phyloP scores from a whole-genome alignment of 805 yeast species.

The Priceomyces melissophilus region DNA sequence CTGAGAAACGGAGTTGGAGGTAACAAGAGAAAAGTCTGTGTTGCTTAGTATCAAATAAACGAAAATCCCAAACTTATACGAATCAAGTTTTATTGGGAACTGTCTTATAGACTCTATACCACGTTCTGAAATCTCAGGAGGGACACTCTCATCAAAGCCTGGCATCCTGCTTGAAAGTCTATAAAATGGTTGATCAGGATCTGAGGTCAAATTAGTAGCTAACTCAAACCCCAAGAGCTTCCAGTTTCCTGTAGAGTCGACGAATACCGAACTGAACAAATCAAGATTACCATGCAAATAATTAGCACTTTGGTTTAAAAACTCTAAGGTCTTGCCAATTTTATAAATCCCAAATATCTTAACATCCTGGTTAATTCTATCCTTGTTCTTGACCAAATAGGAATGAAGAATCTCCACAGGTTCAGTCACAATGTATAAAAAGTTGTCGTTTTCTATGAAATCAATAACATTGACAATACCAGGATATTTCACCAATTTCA shows the following conservation, averaged over 20 bases:
- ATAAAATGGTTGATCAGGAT: constrained; percentile 43
- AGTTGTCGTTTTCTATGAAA: constrained; percentile 56
- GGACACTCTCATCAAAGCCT: constrained; percentile 28
- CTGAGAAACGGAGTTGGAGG: constrained; percentile 7
- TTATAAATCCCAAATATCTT: constrained; percentile 53
- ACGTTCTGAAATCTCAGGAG: constrained; percentile 44
- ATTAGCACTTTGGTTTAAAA: constrained; percentile 53
- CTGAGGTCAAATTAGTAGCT: constrained; percentile 46
- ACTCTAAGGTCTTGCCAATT: constrained; percentile 53
- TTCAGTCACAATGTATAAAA: constrained; percentile 64
- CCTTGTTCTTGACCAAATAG: constrained; percentile 31
- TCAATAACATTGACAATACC: constrained; percentile 65
- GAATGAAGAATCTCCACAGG: constrained; percentile 51
- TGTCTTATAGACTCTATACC: constrained; percentile 42
- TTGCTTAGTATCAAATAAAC: constrained; percentile 44
- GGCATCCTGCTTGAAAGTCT: constrained; percentile 26
- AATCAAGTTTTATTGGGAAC: constrained; percentile 51
- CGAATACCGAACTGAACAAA: constrained; percentile 51
- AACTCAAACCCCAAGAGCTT: constrained; percentile 79
- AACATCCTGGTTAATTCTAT: constrained; percentile 27
- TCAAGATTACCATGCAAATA: constrained; percentile 65
- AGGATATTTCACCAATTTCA: constrained; percentile 63
- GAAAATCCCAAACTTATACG: constrained; percentile 61
- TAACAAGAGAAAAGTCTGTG: constrained; percentile 4
- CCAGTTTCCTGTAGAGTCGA: constrained; percentile 75